A percentile compares a stretch with the other conserved stretches of the same genome.
These are phyloP conservation scores for Pueraria montana DNA, from an alignment of 306 rosid genomes.

Conservation along the genomic window DNA sequence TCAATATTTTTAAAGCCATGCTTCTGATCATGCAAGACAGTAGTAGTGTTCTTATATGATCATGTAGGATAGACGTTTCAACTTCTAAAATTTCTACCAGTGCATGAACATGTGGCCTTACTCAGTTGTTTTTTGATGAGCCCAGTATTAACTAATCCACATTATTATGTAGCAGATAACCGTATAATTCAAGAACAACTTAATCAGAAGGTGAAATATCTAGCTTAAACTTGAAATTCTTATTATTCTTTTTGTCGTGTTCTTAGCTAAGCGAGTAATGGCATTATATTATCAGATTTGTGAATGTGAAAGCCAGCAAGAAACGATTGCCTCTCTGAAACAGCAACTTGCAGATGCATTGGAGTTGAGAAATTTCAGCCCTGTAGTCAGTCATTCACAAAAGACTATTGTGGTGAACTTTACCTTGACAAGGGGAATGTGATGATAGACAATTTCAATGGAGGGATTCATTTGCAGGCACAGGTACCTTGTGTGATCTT, in stretches of 20 bases:
- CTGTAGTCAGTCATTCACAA: slow-evolving; percentile 54
- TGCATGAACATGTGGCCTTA: slow-evolving; percentile 38
- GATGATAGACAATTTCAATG: slow-evolving; percentile 46
- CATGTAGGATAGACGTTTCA: slow-evolving; percentile 40
- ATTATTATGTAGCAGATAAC: slow-evolving; percentile 77
- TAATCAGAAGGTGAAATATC: slow-evolving; percentile 73
- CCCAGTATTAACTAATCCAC: slow-evolving; percentile 35
- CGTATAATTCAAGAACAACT: slow-evolving; percentile 96
- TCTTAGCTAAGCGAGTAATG: slow-evolving; percentile 41
- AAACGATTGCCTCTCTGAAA: slow-evolving; percentile 74
- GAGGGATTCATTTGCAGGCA: slow-evolving; percentile 58
- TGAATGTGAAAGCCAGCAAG: slow-evolving; percentile 84
- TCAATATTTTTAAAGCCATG: slow-evolving; percentile 38
- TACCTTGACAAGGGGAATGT: slow-evolving; percentile 53
- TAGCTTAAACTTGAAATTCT: slow-evolving; percentile 21
- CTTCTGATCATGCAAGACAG: slow-evolving; percentile 40
- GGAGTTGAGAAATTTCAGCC: slow-evolving; percentile 61
- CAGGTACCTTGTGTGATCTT: slow-evolving; percentile 61
- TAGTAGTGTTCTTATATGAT: slow-evolving; percentile 16
- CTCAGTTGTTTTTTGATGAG: slow-evolving; percentile 20
- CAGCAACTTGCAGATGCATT: slow-evolving; percentile 83
- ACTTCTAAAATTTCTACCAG: slow-evolving; percentile 23
- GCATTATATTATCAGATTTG: slow-evolving; percentile 66
- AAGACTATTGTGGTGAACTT: slow-evolving; percentile 52
- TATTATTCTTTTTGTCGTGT: slow-evolving; percentile 19